phyloP scores from a whole-genome alignment of 2,329 filamentous ascomycete species.

The Diplodia sapinea region DNA sequence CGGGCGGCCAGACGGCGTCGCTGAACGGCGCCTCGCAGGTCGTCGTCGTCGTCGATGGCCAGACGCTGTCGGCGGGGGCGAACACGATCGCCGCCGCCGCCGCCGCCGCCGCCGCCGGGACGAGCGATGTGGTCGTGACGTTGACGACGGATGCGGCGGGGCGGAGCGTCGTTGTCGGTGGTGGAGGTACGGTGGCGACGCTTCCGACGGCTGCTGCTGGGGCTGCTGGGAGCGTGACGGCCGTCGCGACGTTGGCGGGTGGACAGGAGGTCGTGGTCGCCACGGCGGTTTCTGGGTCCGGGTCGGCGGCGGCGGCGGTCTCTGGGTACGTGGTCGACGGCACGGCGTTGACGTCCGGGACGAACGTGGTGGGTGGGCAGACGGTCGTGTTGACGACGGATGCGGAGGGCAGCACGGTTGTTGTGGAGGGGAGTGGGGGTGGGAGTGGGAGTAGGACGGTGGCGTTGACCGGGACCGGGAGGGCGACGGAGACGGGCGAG shows the following conservation, averaged over 20 bases:
- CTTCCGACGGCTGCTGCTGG: background rate
- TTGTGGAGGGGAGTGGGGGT: background rate
- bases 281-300: background rate
- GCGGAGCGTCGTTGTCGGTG: background rate
- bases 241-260: background rate
- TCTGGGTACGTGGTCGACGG: background rate
- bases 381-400: slow-evolving; percentile 19
- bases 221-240: background rate
- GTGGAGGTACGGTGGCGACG: background rate
- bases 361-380: background rate
- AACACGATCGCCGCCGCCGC: background rate
- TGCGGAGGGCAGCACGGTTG: background rate
- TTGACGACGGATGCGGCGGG: background rate
- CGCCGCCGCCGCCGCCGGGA: too few species aligned
- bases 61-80: background rate
- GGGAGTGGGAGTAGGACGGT: background rate
- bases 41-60: background rate
- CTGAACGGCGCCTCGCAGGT: background rate
- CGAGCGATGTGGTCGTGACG: background rate
- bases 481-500: background rate
- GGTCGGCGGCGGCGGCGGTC: background rate
- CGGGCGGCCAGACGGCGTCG: slow-evolving; percentile 9
- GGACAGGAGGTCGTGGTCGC: background rate
- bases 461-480: background rate
- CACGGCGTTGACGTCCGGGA: background rate